phyloP scores from a whole-genome alignment of 768 basidiomycete species.

The Amanita jacksonii region DNA sequence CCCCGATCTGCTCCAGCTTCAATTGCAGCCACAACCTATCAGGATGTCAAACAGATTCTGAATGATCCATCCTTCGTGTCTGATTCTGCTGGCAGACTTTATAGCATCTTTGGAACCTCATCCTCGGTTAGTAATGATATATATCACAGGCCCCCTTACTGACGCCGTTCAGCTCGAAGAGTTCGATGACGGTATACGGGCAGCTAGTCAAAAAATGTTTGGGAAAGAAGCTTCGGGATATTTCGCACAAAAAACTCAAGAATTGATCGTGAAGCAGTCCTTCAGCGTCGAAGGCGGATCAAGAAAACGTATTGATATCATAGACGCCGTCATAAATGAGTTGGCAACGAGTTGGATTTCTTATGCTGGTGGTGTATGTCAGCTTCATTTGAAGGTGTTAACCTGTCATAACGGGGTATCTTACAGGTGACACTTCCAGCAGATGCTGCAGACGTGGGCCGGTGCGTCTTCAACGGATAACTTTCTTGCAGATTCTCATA shows the following conservation, averaged over 20 bases:
- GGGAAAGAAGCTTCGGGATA: constrained; percentile 15
- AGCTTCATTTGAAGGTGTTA: background rate
- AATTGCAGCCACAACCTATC: constrained; percentile 21
- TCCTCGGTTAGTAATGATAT: background rate
- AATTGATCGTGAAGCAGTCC: constrained; percentile 26
- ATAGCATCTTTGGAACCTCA: constrained; percentile 18
- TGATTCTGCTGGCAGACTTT: constrained; percentile 23
- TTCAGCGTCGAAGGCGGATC: constrained; percentile 20
- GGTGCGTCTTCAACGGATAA: constrained; percentile 23
- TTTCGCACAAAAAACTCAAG: constrained; percentile 24
- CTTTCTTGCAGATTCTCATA: background rate
- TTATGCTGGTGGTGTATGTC: constrained; percentile 39
- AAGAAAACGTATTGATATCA: constrained; percentile 41
- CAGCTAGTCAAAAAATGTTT: constrained; percentile 11
- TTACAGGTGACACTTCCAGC: background rate
- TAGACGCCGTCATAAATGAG: constrained; percentile 57
- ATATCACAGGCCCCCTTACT: no score
- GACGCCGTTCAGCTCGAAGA: no score
- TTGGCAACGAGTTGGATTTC: constrained; percentile 55
- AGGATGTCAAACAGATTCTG: constrained; percentile 27
- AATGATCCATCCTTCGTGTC: constrained; percentile 22
- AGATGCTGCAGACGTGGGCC: constrained; percentile 36
- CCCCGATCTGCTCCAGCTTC: constrained; percentile 25
- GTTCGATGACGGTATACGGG: constrained; percentile 6
- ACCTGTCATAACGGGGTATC: background rate